phyloP scores from a whole-genome alignment of 1,139 yeast species.

The Blastobotrys malaysiensis region DNA sequence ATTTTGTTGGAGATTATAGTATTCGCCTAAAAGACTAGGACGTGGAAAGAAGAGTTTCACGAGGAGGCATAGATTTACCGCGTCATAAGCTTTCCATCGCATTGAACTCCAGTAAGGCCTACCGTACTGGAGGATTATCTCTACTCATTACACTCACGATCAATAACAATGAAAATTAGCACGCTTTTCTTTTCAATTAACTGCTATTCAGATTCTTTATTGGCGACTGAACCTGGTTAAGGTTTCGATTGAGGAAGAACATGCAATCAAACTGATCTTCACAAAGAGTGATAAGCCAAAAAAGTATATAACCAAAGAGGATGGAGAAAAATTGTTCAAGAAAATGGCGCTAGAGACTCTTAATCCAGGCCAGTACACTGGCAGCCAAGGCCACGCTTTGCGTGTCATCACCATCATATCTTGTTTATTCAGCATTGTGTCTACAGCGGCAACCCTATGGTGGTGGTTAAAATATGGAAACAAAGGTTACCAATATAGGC shows the following conservation, averaged over 20 bases:
- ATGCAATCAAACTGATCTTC: neutral
- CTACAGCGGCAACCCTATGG: constrained; percentile 52
- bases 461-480: constrained; percentile 57
- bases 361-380: constrained; percentile 17
- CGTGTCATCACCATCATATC: constrained; percentile 53
- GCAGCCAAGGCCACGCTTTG: constrained; percentile 27
- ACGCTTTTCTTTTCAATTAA: too few species aligned
- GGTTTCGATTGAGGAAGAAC: neutral
- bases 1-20: too few species aligned
- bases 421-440: constrained; percentile 51
- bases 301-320: neutral
- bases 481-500: constrained; percentile 58
- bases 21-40: too few species aligned
- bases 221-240: too few species aligned
- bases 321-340: neutral
- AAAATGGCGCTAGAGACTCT: neutral
- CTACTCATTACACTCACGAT: too few species aligned
- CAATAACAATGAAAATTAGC: too few species aligned
- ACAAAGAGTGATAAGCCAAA: neutral
- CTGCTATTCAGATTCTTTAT: neutral
- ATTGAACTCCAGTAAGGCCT: too few species aligned
- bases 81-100: too few species aligned
- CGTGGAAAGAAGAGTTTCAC: too few species aligned
- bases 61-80: too few species aligned
- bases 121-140: too few species aligned